A percentile compares a stretch with the other conserved stretches of the same genome.
Evolutionary conservation across 2,329 filamentous ascomycete genomes (phyloP).

Genomic region (Aphanoascus verrucosus): DNA sequence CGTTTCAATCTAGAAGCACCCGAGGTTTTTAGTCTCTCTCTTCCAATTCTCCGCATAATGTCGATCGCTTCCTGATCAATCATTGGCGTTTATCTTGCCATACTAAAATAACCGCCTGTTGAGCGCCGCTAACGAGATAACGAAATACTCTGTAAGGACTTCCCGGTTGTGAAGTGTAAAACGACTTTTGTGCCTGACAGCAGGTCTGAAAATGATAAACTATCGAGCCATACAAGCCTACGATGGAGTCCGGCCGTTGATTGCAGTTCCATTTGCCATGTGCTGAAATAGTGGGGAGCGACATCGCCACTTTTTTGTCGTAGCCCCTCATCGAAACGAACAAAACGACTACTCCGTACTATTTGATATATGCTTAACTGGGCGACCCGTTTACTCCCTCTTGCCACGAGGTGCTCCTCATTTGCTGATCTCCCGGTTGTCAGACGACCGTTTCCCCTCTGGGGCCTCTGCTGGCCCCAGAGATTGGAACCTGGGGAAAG

Average conservation of each 20-base stretch:
- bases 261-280: too few species aligned
- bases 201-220: too few species aligned
- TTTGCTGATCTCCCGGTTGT: conserved; percentile 2
- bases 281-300: background rate
- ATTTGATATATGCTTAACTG: background rate
- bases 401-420: background rate
- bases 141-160: too few species aligned
- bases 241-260: too few species aligned
- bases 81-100: conserved; percentile 1
- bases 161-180: too few species aligned
- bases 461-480: background rate
- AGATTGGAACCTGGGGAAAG: conserved; percentile 4
- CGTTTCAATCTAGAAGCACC: background rate
- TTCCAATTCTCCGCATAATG: conserved; percentile 9
- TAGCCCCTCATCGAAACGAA: background rate
- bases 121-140: background rate
- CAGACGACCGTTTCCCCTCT: background rate
- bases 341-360: background rate
- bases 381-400: background rate
- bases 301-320: background rate
- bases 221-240: too few species aligned
- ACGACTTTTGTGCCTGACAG: too few species aligned
- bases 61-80: conserved; percentile 9
- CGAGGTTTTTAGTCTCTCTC: background rate
- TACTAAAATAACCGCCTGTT: background rate